phyloP scores from a whole-genome alignment of 306 rosid species.

The Casuarina cunninghamiana region DNA sequence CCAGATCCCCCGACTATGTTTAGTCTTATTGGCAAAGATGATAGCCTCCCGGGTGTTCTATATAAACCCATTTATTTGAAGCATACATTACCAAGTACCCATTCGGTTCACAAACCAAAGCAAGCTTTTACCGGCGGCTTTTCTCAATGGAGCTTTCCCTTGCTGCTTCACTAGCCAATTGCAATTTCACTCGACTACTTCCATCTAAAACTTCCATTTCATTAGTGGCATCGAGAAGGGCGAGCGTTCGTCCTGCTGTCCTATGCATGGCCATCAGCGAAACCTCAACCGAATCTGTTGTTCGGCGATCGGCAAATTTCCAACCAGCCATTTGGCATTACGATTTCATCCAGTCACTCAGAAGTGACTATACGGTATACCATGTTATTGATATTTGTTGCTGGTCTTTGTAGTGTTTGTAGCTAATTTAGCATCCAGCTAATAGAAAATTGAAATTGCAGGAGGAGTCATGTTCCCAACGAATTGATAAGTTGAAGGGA shows the following conservation, averaged over 20 bases:
- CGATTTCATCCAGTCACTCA: conserved; percentile 18
- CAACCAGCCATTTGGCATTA: conserved; percentile 22
- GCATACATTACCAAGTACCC: not conserved
- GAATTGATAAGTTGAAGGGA: not conserved
- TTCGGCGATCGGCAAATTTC: conserved; percentile 29
- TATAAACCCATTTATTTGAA: no score
- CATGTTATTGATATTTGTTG: not conserved
- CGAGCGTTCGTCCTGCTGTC: not conserved
- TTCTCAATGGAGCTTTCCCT: not conserved
- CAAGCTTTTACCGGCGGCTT: not conserved
- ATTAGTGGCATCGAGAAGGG: not conserved
- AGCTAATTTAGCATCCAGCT: not conserved
- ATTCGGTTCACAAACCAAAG: not conserved
- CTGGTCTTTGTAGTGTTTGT: not conserved
- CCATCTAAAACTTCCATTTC: not conserved
- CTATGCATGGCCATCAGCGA: not conserved
- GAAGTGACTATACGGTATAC: conserved; percentile 4
- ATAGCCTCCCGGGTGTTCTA: no score
- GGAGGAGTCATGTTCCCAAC: conserved; percentile 12
- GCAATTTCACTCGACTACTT: not conserved
- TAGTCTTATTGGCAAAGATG: no score
- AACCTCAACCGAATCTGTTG: not conserved
- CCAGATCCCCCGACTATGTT: not conserved
- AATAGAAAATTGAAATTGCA: not conserved
- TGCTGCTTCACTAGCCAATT: not conserved